Evolutionary conservation across 345 rosid species (phyloP), one percentile per base, ranked within the genome.

Genomic region (Durio zibethinus): DNA sequence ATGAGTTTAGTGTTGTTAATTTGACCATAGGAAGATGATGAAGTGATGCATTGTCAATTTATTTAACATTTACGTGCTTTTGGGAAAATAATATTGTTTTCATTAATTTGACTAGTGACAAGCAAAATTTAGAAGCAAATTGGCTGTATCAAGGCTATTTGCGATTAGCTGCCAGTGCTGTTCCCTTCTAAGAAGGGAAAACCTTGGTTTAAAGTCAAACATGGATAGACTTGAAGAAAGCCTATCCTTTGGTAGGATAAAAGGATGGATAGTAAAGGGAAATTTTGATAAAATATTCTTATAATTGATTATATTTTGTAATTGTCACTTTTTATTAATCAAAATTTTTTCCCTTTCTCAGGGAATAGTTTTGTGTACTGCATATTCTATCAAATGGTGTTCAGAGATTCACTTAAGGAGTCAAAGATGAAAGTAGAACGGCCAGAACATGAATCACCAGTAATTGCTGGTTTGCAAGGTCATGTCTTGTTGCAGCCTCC

Each of bases 371-470:
- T 64, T n/a, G 64, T 80, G 45, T 38, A 12, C n/a, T 10, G 45
- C 64, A 38, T n/a, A 57, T 79, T 54, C 42, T 33, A 52, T 59
- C 43, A 27, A 75, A 80, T 85, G 87, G 87, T 85, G 80, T 85
- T 85, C 62, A 80, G 87, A 67, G 82, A 82, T 54, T 71, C 45
- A 52, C 77, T 82, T 35, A 65, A 73, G 74, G 52, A 76, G 64
- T 80, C 43, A 16, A 80, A 78, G 21, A 7, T 35, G 71, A 72
- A 78, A 74, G 33, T 33, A 52, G 82, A 75, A 29, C 76, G 76
- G 64, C 20, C 77, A 62, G 82, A 50, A 45, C 38, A 52, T 71
- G 62, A 67, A 65, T 72, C 82, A 6, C 45, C 43, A 18, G 60
- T 50, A 20, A 72, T 52, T 65, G 63, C 69, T 66, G 65, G 67